Percentiles rank a stretch among this genome's conserved stretches.
phyloP scores from a whole-genome alignment of 148 eudicot genomes.

The Camellia japonica region DNA sequence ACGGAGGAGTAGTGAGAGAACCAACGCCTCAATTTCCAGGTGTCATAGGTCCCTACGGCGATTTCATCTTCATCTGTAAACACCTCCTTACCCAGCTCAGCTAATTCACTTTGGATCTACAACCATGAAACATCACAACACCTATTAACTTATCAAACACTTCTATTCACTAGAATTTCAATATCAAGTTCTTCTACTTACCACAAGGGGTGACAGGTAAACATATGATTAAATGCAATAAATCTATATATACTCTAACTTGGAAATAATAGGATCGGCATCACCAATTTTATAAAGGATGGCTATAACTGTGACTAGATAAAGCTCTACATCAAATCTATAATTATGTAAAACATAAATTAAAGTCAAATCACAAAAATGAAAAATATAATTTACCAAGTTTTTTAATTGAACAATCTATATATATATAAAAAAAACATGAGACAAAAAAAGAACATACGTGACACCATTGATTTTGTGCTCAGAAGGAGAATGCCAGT shows the following conservation, averaged over 20 bases:
- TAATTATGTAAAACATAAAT: neutral
- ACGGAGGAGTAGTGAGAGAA: slow-evolving; percentile 92
- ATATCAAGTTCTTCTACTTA: too few relatives aligned
- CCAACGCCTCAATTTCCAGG: slow-evolving; percentile 47
- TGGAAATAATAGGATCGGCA: slow-evolving; percentile 52
- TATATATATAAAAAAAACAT: neutral
- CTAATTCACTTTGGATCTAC: slow-evolving; percentile 51
- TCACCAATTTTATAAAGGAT: slow-evolving; percentile 51
- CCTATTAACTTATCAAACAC: neutral
- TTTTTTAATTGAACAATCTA: too few relatives aligned
- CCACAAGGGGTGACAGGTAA: neutral
- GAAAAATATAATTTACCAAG: too few relatives aligned
- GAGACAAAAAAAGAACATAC: slow-evolving; percentile 33
- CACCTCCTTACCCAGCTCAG: slow-evolving; percentile 33
- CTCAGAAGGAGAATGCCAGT: slow-evolving; percentile 89
- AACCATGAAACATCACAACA: neutral
- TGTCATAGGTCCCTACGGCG: slow-evolving; percentile 32
- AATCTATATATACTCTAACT: slow-evolving; percentile 27
- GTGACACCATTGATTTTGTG: slow-evolving; percentile 55
- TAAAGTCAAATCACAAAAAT: too few relatives aligned
- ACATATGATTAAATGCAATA: neutral
- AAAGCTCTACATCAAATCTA: slow-evolving; percentile 71
- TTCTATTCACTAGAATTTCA: neutral
- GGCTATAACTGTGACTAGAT: slow-evolving; percentile 52
- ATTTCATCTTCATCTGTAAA: slow-evolving; percentile 19